Base-by-base conservation (phyloP, 1,284 basidiomycete species). In the Grifola frondosa region DNA sequence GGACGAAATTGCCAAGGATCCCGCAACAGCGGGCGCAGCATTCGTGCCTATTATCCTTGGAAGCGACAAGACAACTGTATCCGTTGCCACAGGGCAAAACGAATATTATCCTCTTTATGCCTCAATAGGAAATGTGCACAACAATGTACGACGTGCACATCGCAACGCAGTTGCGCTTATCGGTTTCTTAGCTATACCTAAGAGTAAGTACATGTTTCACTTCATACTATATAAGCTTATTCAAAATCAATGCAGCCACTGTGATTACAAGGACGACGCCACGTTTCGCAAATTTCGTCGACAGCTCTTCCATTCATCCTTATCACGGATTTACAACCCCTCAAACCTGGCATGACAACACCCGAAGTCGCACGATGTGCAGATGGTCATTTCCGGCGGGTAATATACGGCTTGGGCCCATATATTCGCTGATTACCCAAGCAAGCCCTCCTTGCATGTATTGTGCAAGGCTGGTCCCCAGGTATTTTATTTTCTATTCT, bases 11-110 rank as follows among this genome's bases (percentile, higher is more conserved):
- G 39, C 49, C 0, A 5, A 34, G 1, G 44, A 54, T 32, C 37
- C 47, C 1, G 12, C 24, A 0, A 47, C 34, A 0, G 46, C 52
- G 23, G 50, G 56, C 1, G 1, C 50, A 0, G 51, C 52, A 40
- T 41, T 59, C 7, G 22, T 31, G 2, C 48, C 56, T 2, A 28
- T 55, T 7, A 35, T 55, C 19, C 30, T 46, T 2, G 56, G 58
- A 1, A 40, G 40, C 7, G 56, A 58, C 46, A 58, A 58, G 47
- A 59, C 56, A 0, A 57, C 51, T 0, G 51, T 57, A 1, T 56
- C 57, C 0, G 46, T 57, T 10, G 51, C 42, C 0, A 60, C 57
- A 0, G 50, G 58, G 0, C 20, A 58, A 8, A 44, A 48, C 11
- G 54, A 54, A 30, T 60, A 40, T 32, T 44, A 59, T 28, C 58